These are phyloP conservation scores for Macrotyloma uniflorum DNA, from an alignment of 306 rosid species.

Conservation along the genomic window DNA sequence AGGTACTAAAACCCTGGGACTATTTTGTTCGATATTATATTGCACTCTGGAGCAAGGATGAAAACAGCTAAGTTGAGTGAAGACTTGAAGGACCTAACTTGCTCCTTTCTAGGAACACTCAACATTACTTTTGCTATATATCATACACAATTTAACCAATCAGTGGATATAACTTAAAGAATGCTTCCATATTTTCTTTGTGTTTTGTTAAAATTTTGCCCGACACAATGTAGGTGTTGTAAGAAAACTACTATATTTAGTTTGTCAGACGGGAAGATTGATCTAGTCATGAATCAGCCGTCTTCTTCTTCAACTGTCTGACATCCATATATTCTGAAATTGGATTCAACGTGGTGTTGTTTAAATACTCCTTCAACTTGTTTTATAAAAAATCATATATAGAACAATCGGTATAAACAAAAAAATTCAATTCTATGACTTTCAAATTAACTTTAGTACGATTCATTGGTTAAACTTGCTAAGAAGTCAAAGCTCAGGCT, in stretches of 20 bases:
- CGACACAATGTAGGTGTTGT: not conserved
- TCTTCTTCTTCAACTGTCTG: not conserved
- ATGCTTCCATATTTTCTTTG: not conserved
- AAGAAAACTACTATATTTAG: not conserved
- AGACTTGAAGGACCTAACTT: not conserved
- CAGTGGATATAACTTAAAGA: not conserved
- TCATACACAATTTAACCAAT: not conserved
- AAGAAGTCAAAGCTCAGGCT: not conserved
- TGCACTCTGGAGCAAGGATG: no score
- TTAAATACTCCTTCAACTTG: constrained; percentile 2
- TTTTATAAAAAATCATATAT: not conserved
- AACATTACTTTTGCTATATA: not conserved
- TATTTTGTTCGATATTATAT: no score
- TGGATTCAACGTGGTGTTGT: not conserved
- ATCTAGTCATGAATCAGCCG: not conserved
- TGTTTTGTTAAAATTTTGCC: not conserved
- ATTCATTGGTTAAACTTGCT: not conserved
- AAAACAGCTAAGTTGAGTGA: not conserved
- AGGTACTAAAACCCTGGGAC: not conserved
- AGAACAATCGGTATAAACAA: not conserved
- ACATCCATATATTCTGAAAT: not conserved
- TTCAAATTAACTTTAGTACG: not conserved
- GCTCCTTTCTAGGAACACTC: not conserved
- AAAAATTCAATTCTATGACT: not conserved
- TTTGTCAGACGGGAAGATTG: not conserved